phyloP scores from a whole-genome alignment of 345 rosid species.

The Nephelium lappaceum region DNA sequence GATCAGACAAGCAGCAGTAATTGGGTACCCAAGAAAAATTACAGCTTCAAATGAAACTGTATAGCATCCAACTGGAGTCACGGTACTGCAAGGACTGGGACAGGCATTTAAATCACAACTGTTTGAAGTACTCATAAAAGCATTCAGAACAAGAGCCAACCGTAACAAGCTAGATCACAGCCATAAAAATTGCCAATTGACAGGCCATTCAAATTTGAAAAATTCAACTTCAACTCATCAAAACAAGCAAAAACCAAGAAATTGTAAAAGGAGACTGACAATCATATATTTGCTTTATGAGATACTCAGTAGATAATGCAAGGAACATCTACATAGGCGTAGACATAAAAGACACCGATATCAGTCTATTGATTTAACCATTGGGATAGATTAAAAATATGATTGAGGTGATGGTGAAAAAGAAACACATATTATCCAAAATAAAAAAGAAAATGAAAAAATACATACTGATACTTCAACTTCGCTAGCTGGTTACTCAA shows the following conservation, averaged over 20 bases:
- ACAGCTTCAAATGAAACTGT: not conserved
- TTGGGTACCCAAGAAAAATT: not conserved
- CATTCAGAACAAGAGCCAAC: not conserved
- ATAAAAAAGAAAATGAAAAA: not conserved
- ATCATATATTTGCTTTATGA: conserved; percentile 1
- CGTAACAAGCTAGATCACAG: conserved; percentile 5
- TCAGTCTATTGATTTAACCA: not conserved
- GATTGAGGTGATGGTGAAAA: not conserved
- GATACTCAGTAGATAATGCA: not conserved
- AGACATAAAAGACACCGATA: not conserved
- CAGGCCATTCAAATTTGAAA: not conserved
- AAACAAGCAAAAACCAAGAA: conserved; percentile 4
- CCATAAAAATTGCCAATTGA: conserved; percentile 5
- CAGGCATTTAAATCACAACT: not conserved
- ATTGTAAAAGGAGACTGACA: not conserved
- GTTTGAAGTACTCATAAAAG: not conserved
- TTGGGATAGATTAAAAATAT: not conserved
- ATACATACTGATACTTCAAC: conserved; percentile 93
- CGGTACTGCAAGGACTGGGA: not conserved
- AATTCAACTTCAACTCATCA: not conserved
- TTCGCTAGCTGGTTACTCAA: conserved; percentile 92
- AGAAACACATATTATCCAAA: conserved; percentile 54
- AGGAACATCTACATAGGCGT: not conserved
- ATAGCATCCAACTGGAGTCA: not conserved
- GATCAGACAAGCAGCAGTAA: not conserved